Evolutionary conservation across 2,329 filamentous ascomycete species (phyloP).

Genomic region (Capronia coronata): DNA sequence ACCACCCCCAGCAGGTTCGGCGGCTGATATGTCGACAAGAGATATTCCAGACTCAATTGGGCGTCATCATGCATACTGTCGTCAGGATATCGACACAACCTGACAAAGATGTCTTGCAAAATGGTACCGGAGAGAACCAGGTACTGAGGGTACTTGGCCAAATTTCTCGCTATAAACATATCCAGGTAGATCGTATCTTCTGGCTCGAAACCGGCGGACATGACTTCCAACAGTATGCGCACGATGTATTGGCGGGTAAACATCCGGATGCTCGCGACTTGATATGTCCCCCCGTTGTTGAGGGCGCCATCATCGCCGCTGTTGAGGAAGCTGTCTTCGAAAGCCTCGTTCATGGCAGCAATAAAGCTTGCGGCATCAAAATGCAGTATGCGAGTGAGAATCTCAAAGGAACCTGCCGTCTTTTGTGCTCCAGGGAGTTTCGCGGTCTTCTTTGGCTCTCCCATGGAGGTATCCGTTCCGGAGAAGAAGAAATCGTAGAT

Average conservation of each 20-base stretch:
- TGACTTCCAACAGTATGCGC: slow-evolving; percentile 83
- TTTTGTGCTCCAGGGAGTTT: background rate
- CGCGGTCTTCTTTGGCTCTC: slow-evolving; percentile 30
- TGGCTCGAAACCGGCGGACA: slow-evolving; percentile 68
- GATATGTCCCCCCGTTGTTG: slow-evolving; percentile 55
- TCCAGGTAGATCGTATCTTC: slow-evolving; percentile 90
- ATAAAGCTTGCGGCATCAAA: slow-evolving; percentile 90
- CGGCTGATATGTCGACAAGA: slow-evolving; percentile 88
- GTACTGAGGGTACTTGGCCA: slow-evolving; percentile 95
- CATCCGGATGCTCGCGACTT: slow-evolving; percentile 32
- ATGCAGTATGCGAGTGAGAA: slow-evolving; percentile 73
- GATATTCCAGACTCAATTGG: slow-evolving; percentile 92
- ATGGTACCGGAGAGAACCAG: slow-evolving; percentile 82
- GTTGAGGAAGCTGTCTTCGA: slow-evolving; percentile 91
- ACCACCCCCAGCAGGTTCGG: slow-evolving; percentile 71
- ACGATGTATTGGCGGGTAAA: slow-evolving; percentile 74
- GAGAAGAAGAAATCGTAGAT: slow-evolving; percentile 93
- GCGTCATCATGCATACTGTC: slow-evolving; percentile 82
- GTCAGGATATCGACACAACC: slow-evolving; percentile 78
- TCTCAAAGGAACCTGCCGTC: slow-evolving; percentile 69
- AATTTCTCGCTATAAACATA: slow-evolving; percentile 94
- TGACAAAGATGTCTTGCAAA: slow-evolving; percentile 70
- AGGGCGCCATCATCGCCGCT: slow-evolving; percentile 40
- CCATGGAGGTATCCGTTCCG: slow-evolving; percentile 52
- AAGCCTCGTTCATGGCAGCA: slow-evolving; percentile 93